Percentiles rank a stretch among this genome's conserved stretches.
Evolutionary conservation across 1,139 yeast species (phyloP).

Genomic region (Blastobotrys proliferans): DNA sequence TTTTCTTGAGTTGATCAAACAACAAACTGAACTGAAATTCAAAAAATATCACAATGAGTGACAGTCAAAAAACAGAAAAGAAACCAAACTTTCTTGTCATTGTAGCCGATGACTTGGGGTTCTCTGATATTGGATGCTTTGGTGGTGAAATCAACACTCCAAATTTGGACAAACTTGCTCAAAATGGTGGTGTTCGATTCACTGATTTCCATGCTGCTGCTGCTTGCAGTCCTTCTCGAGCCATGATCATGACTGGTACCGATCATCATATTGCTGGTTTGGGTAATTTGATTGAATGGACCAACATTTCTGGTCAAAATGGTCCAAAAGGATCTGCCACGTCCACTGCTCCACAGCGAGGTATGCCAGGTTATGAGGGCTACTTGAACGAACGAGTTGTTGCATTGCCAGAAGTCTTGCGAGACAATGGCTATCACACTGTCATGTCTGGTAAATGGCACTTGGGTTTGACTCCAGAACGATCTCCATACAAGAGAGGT

Average conservation of each 20-base stretch:
- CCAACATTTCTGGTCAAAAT: slow-evolving; percentile 34
- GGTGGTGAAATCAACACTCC: slow-evolving; percentile 62
- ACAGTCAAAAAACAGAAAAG: slow-evolving; percentile 10
- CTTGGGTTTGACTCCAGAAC: slow-evolving; percentile 46
- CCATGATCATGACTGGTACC: slow-evolving; percentile 58
- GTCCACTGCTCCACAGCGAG: slow-evolving; percentile 22
- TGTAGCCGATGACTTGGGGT: slow-evolving; percentile 61
- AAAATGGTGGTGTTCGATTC: slow-evolving; percentile 36
- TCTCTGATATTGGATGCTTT: slow-evolving; percentile 53
- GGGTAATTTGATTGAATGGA: slow-evolving; percentile 55
- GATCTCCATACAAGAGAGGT: slow-evolving; percentile 51
- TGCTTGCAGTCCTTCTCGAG: slow-evolving; percentile 62
- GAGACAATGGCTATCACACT: slow-evolving; percentile 49
- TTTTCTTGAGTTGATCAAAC: neutral
- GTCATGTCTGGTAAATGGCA: slow-evolving; percentile 59
- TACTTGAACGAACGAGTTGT: slow-evolving; percentile 51
- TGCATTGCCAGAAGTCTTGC: slow-evolving; percentile 48
- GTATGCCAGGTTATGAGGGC: slow-evolving; percentile 56
- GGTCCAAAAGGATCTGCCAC: slow-evolving; percentile 20
- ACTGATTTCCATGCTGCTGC: slow-evolving; percentile 63
- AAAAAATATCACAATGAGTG: too few relatives aligned
- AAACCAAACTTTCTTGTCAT: slow-evolving; percentile 47
- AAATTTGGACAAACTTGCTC: slow-evolving; percentile 44
- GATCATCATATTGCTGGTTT: slow-evolving; percentile 60
- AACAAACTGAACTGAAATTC: too few relatives aligned